Base-by-base conservation (phyloP, 345 rosid species). In the Citrus sinensis region DNA sequence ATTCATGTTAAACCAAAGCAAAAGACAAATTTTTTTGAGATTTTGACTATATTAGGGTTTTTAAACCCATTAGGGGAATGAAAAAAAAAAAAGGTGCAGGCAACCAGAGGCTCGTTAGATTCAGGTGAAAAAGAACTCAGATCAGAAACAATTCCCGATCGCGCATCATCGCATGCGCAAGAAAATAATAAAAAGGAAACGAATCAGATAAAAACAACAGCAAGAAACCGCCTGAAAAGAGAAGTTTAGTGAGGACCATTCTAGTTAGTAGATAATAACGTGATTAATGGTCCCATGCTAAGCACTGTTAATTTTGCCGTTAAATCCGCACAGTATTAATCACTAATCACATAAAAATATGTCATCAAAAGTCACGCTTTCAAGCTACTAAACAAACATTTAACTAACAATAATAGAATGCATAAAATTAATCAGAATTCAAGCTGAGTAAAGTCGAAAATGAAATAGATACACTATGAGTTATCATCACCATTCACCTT, bases 241-340 rank as follows among this genome's bases (percentile, higher is more conserved):
- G 39, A 51, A 74, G 82, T 77, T 51, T 69, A 77, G 77, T 71
- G 39, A 81, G 90, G 90, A 87, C 87, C 88, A 90, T 79, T 79
- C 90, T 87, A 83, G 25, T 54, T 54, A 17, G 20, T 54, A 54
- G 58, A 54, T 54, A 54, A 66, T 78, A 85, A 84, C 86, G 85
- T 79, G 82, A 17, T 54, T 54, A 87, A 86, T 87, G 91, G 89
- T 86, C 87, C 87, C 90, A 82, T 88, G 76, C 79, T 77, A 83
- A 63, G 9, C 80, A 71, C 37, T 27, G 67, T 67, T 59, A 64
- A 67, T 78, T 46, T 78, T 68, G 79, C 78, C 76, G 64, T 81
- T 81, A 73, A 82, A 80, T 65, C 75, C 51, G 78, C 84, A 83
- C 84, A 80, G 80, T 76, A 13, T 46, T 11, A 54, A 76, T 65